These are phyloP conservation scores for Guadua angustifolia DNA, from an alignment of 176 grass and related monocot genomes.

Conservation along the genomic window DNA sequence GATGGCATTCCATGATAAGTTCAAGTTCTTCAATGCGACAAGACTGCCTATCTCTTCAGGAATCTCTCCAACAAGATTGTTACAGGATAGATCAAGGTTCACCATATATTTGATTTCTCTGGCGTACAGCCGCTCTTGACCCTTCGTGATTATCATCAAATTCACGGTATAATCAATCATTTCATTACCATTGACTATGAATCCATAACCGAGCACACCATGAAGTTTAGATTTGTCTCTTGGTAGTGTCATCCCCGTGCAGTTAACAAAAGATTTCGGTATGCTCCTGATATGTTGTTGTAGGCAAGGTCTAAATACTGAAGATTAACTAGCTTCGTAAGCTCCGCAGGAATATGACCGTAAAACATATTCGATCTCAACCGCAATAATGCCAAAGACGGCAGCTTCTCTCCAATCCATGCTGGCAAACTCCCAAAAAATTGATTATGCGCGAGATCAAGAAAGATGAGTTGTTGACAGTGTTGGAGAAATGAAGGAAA, in stretches of 20 bases:
- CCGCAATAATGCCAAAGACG: background rate
- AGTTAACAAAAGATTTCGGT: slow-evolving; percentile 11
- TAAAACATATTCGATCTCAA: slow-evolving; percentile 46
- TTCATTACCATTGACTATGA: no score
- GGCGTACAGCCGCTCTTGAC: background rate
- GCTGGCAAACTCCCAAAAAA: background rate
- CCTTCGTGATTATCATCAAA: slow-evolving; percentile 15
- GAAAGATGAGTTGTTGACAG: background rate
- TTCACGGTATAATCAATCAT: slow-evolving; percentile 19
- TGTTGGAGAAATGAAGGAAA: slow-evolving; percentile 23
- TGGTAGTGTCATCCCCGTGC: background rate
- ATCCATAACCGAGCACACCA: no score
- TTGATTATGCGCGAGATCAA: slow-evolving; percentile 16
- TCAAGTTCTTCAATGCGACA: no score
- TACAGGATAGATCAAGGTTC: slow-evolving; percentile 45
- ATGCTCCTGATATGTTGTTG: slow-evolving; percentile 42
- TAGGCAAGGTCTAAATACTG: slow-evolving; percentile 38
- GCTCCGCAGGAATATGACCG: slow-evolving; percentile 35
- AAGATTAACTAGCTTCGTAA: background rate
- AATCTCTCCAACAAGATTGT: slow-evolving; percentile 14
- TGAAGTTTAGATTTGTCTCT: no score
- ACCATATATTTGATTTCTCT: background rate
- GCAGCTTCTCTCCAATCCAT: slow-evolving; percentile 30
- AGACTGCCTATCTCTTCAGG: slow-evolving; percentile 17
- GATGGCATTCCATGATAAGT: no score